Evolutionary conservation across 2,329 filamentous ascomycete genomes (phyloP).

Genomic region (Dactylella cylindrospora): DNA sequence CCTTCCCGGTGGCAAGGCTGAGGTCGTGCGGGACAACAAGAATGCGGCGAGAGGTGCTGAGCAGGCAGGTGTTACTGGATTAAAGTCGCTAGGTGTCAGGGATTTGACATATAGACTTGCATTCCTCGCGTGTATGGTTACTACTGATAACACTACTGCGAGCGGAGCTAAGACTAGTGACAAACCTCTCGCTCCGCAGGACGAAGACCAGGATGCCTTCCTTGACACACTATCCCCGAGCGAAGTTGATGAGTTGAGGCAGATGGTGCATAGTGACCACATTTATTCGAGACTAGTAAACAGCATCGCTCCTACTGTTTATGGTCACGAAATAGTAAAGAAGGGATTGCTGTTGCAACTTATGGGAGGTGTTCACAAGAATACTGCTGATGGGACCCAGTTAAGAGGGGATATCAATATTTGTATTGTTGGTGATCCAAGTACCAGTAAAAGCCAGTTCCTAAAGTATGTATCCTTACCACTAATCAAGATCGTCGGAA

Average conservation of each 20-base stretch:
- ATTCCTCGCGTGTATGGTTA: conserved; percentile 97
- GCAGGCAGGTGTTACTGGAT: conserved; percentile 72
- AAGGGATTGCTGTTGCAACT: conserved; percentile 92
- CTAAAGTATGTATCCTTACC: conserved; percentile 62
- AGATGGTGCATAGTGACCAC: conserved; percentile 92
- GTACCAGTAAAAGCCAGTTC: conserved; percentile 96
- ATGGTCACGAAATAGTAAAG: conserved; percentile 95
- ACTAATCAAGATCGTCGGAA: not conserved
- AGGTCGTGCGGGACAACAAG: conserved; percentile 79
- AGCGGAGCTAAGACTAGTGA: conserved; percentile 75
- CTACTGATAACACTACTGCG: conserved; percentile 74
- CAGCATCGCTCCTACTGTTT: conserved; percentile 94
- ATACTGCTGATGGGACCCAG: conserved; percentile 89
- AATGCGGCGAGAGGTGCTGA: conserved; percentile 66
- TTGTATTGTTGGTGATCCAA: conserved; percentile 95
- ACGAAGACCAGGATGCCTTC: conserved; percentile 70
- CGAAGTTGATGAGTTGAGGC: conserved; percentile 87
- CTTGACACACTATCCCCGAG: conserved; percentile 79
- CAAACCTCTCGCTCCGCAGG: conserved; percentile 35
- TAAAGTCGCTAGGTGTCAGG: conserved; percentile 89
- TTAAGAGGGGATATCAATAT: conserved; percentile 98
- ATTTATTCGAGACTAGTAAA: conserved; percentile 92
- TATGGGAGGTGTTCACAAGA: conserved; percentile 92
- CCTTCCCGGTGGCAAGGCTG: conserved; percentile 79
- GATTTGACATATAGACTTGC: conserved; percentile 93